A percentile compares a stretch with the other conserved stretches of the same genome.
Evolutionary conservation across 805 yeast species (phyloP).

Genomic region (Nematodospora valgi): DNA sequence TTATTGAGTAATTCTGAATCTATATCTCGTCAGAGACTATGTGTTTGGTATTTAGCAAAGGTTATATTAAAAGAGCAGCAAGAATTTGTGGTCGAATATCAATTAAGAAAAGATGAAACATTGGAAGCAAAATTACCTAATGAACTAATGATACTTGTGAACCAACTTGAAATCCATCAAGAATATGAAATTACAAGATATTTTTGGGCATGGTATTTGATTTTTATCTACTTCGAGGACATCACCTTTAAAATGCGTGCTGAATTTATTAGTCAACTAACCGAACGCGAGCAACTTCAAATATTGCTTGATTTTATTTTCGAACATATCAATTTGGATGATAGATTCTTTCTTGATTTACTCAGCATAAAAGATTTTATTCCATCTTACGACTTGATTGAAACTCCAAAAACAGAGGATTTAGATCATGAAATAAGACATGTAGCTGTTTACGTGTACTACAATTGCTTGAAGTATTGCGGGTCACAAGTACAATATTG

Average conservation of each 20-base stretch:
- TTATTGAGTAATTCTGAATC: conserved; percentile 20
- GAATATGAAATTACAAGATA: conserved; percentile 22
- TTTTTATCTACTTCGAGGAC: conserved; percentile 59
- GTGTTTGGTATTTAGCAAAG: conserved; percentile 34
- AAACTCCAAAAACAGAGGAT: conserved; percentile 19
- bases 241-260: conserved; percentile 63
- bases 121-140: conserved; percentile 4
- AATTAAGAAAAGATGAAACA: conserved; percentile 37
- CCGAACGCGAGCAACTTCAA: conserved; percentile 40
- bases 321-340: conserved; percentile 44
- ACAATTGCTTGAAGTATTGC: conserved; percentile 43
- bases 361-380: conserved; percentile 12
- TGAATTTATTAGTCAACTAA: conserved; percentile 57
- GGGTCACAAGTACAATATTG: conserved; percentile 63
- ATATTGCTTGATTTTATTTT: conserved; percentile 53
- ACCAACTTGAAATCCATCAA: neutral
- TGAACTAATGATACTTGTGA: neutral
- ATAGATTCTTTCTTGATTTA: neutral
- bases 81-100: conserved; percentile 58
- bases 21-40: conserved; percentile 39
- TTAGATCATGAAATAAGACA: conserved; percentile 13
- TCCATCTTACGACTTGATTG: conserved; percentile 17
- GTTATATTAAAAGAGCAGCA: conserved; percentile 50
- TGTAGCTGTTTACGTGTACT: conserved; percentile 50
- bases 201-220: conserved; percentile 66